Conservation (phyloP, 495 filamentous ascomycete genomes). For the Lasiosphaeris hirsuta region DNA sequence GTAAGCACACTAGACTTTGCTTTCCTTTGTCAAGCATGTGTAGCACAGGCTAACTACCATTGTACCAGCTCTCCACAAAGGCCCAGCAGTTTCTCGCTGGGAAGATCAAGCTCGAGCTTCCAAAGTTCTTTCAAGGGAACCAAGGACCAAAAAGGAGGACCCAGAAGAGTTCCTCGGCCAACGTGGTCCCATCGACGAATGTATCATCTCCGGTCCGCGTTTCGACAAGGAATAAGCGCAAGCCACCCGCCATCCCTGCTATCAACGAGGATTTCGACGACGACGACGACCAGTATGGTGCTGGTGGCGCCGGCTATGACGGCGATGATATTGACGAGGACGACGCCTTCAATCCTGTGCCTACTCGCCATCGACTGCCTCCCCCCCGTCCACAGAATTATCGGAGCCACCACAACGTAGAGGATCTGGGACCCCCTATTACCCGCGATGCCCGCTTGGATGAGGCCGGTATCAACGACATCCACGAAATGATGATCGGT, state of each 20-base stretch:
- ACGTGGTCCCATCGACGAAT: constrained; percentile 77
- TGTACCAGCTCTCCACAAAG: no score
- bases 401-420: constrained; percentile 12
- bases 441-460: constrained; percentile 62
- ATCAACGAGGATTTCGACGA: constrained; percentile 49
- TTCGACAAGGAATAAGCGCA: constrained; percentile 29
- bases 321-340: constrained; percentile 59
- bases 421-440: constrained; percentile 64
- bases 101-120: no score
- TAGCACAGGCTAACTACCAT: no score
- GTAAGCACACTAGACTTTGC: not conserved
- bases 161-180: constrained; percentile 48
- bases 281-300: no score
- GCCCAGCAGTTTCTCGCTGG: no score
- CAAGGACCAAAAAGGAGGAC: not conserved
- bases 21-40: not conserved
- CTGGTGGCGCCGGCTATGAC: constrained; percentile 6
- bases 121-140: not conserved
- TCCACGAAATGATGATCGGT: constrained; percentile 53
- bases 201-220: constrained; percentile 73
- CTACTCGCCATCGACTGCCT: constrained; percentile 38
- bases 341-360: constrained; percentile 19
- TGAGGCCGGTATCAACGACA: constrained; percentile 49
- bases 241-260: constrained; percentile 22
- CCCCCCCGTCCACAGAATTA: constrained; percentile 22